phyloP scores from a whole-genome alignment of 495 filamentous ascomycete species.

The Entonaema liquescens region DNA sequence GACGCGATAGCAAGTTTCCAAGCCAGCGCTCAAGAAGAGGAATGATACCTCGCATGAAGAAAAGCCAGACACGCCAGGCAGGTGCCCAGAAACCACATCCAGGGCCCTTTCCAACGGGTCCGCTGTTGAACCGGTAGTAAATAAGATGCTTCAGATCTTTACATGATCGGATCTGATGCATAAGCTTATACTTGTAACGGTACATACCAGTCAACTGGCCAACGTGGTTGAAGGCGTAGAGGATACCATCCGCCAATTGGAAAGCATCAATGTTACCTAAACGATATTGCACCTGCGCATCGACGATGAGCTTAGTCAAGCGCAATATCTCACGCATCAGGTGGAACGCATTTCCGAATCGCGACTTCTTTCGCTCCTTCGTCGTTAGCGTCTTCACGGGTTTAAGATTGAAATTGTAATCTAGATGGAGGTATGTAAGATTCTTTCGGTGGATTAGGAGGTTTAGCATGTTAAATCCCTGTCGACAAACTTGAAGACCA shows the following conservation, averaged over 20 bases:
- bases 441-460: slow-evolving; percentile 98
- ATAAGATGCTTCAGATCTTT: slow-evolving; percentile 99
- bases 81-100: slow-evolving; percentile 99
- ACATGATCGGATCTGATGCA: slow-evolving; percentile 99
- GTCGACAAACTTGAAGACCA: slow-evolving; percentile 95
- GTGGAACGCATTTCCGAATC: slow-evolving; percentile 99
- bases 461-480: slow-evolving; percentile 99
- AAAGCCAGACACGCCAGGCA: slow-evolving; percentile 99
- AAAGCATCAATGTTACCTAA: slow-evolving; percentile 99
- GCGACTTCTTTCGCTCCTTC: slow-evolving; percentile 99
- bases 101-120: slow-evolving; percentile 96
- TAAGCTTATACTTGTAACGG: slow-evolving; percentile 99
- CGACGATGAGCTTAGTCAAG: slow-evolving; percentile 96
- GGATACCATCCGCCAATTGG: slow-evolving; percentile 97
- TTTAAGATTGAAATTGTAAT: slow-evolving; percentile 99
- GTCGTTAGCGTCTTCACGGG: slow-evolving; percentile 98
- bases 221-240: slow-evolving; percentile 99
- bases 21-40: slow-evolving; percentile 97
- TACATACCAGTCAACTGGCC: slow-evolving; percentile 99
- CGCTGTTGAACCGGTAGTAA: slow-evolving; percentile 99
- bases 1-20: slow-evolving; percentile 93
- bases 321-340: slow-evolving; percentile 99
- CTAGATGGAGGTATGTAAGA: slow-evolving; percentile 96
- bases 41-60: slow-evolving; percentile 99
- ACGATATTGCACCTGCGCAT: slow-evolving; percentile 98